Conservation (phyloP, 1,284 basidiomycete genomes). For the Pascua guehoae region DNA sequence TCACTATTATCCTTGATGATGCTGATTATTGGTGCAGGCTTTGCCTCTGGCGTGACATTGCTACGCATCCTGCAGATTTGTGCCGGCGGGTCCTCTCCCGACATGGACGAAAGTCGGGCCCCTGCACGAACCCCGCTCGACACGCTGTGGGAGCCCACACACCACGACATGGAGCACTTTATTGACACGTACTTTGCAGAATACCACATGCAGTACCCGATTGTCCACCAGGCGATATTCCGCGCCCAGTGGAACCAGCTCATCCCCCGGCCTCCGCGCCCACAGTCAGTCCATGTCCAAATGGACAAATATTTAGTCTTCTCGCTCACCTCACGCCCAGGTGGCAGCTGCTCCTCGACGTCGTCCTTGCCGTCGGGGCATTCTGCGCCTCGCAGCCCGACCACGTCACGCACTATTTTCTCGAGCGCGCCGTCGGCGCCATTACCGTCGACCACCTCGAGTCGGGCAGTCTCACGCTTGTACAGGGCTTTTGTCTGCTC, state of each 20-base stretch:
- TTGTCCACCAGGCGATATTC: slow-evolving; percentile 12
- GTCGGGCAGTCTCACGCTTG: slow-evolving; percentile 11
- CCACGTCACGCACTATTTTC: slow-evolving; percentile 6
- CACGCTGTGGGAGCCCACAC: slow-evolving; percentile 1
- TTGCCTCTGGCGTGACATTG: no score
- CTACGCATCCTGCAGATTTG: no score
- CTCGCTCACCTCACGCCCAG: no score
- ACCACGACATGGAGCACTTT: neutral
- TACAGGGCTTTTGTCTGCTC: slow-evolving; percentile 14
- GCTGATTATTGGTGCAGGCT: no score
- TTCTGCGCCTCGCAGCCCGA: slow-evolving; percentile 11
- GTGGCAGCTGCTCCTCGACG: slow-evolving; percentile 9
- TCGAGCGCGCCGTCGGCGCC: slow-evolving; percentile 4
- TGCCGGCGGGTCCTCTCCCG: no score
- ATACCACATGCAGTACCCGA: slow-evolving; percentile 14
- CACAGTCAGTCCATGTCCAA: no score
- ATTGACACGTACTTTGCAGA: slow-evolving; percentile 8
- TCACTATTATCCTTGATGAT: no score
- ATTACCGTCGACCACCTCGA: slow-evolving; percentile 12
- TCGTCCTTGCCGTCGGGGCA: slow-evolving; percentile 13
- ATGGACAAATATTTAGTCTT: no score
- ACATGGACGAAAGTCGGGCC: no score
- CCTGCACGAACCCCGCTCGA: no score
- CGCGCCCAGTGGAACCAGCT: no score
- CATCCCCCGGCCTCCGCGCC: no score